A percentile compares a stretch with the other conserved stretches of the same genome.
These are phyloP conservation scores for Miamiensis avidus DNA, from an alignment of 169 alveolate genomes.

Conservation along the genomic window DNA sequence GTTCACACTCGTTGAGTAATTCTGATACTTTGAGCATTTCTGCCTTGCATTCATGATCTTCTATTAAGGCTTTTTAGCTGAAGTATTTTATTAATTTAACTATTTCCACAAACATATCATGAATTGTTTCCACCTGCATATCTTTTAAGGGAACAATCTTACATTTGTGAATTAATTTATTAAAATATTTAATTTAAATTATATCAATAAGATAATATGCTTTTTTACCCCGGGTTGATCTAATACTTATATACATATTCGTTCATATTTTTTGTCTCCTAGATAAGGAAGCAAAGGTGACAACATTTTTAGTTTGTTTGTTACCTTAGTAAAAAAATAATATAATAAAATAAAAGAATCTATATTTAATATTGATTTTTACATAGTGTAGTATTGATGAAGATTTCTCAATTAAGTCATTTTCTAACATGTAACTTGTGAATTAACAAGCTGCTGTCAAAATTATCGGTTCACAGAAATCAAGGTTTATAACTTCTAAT, in stretches of 20 bases:
- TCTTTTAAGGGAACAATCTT: background rate
- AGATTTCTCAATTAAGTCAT: background rate
- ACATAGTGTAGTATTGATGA: background rate
- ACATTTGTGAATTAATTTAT: background rate
- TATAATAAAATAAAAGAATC: background rate
- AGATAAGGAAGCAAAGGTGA: slow-evolving; percentile 1
- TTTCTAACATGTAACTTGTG: slow-evolving; percentile 1
- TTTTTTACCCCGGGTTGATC: background rate
- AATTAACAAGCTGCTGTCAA: slow-evolving; percentile 8
- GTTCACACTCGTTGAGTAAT: slow-evolving; percentile 16
- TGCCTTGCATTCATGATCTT: slow-evolving; percentile 11
- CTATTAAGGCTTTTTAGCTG: slow-evolving; percentile 14
- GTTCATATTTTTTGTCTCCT: slow-evolving; percentile 17
- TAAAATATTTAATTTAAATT: background rate
- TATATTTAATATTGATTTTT: background rate
- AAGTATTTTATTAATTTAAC: slow-evolving; percentile 31
- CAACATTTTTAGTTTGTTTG: background rate
- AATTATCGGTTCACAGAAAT: slow-evolving; percentile 2
- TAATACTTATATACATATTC: background rate
- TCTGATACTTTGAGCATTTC: slow-evolving; percentile 21
- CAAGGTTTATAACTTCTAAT: background rate
- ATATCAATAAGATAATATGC: background rate
- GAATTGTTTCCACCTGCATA: slow-evolving; percentile 12
- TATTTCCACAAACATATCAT: slow-evolving; percentile 24
- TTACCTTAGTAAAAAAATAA: background rate